Evolutionary conservation across 495 filamentous ascomycete species (phyloP), one percentile per base, ranked within the genome.

Genomic region (Glutinoglossum americanum): DNA sequence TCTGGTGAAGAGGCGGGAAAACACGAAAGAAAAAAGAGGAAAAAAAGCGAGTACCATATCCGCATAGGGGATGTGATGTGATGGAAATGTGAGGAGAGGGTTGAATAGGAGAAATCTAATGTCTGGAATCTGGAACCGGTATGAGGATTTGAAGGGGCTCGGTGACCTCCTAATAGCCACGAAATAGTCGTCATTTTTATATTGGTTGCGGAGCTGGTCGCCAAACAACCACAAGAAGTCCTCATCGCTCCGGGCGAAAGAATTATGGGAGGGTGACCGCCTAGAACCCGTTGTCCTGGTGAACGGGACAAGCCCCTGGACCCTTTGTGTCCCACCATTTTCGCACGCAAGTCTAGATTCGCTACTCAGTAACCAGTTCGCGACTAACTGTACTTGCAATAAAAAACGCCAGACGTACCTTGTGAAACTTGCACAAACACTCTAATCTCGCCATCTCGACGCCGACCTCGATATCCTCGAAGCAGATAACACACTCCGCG

Each of bases 381-480:
- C 5, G 44, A 5, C 15, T 5, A 47, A 4, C 44, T 5, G 3
- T 23, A n/a, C 44, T 3, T 5, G 21, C 15, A 47, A 47, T n/a
- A n/a, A n/a, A n/a, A n/a, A n/a, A n/a, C n/a, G n/a, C n/a, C n/a
- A 47, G 13, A 28, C 84, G 83, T 51, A 74, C 66, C 64, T 80
- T 72, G 66, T 97, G 93, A 67, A 96, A 98, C 57, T 89, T 84
- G 69, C 92, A 98, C 59, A 94, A 70, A 68, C 93, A 98, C 70
- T 94, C 87, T 59, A 98, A 70, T 56, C 90, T 73, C 6, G 82
- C 87, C 78, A 97, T 82, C 54, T 79, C 70, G 57, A 84, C 80
- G 1, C 90, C 92, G 11, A 81, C 83, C 62, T 85, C 83, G 65
- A 94, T 97, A 63, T 98, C 93, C 67, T 95, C 93, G 62, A 98